These are phyloP conservation scores for Prunus mume DNA, from an alignment of 306 rosid genomes.

Conservation along the genomic window DNA sequence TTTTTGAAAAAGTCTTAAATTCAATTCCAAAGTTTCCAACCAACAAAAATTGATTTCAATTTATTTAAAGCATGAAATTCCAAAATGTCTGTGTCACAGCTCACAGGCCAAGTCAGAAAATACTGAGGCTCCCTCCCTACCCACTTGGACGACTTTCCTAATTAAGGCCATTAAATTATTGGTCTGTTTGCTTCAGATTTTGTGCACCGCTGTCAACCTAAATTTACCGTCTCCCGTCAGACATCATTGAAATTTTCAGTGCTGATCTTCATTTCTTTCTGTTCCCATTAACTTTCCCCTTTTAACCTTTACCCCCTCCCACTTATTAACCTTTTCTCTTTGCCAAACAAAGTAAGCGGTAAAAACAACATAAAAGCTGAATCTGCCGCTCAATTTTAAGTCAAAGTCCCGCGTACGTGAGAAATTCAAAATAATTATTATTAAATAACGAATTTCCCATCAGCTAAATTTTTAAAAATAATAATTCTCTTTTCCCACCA, in stretches of 20 bases:
- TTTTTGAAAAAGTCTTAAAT: neutral
- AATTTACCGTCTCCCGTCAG: neutral
- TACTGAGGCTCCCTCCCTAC: neutral
- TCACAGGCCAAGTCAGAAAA: slow-evolving; percentile 28
- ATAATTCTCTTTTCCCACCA: too few relatives aligned
- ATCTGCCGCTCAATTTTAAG: neutral
- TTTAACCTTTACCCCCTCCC: slow-evolving; percentile 16
- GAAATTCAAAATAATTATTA: too few relatives aligned
- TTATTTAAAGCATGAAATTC: slow-evolving; percentile 27
- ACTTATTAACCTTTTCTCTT: neutral
- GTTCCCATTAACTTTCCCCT: slow-evolving; percentile 40
- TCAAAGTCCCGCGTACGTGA: too few relatives aligned
- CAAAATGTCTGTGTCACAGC: slow-evolving; percentile 24
- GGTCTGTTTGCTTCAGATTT: slow-evolving; percentile 11
- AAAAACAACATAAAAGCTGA: slow-evolving; percentile 16
- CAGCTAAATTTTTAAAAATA: too few relatives aligned
- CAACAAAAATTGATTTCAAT: slow-evolving; percentile 19
- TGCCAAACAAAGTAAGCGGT: slow-evolving; percentile 4
- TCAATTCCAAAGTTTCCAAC: slow-evolving; percentile 4
- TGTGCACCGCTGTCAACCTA: slow-evolving; percentile 21
- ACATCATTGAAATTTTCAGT: slow-evolving; percentile 35
- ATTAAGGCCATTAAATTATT: slow-evolving; percentile 26
- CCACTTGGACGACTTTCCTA: slow-evolving; percentile 19
- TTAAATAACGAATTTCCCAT: too few relatives aligned
- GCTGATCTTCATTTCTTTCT: slow-evolving; percentile 62